These are phyloP conservation scores for Penicillium chermesinum DNA, from an alignment of 495 filamentous ascomycete genomes.

Conservation along the genomic window DNA sequence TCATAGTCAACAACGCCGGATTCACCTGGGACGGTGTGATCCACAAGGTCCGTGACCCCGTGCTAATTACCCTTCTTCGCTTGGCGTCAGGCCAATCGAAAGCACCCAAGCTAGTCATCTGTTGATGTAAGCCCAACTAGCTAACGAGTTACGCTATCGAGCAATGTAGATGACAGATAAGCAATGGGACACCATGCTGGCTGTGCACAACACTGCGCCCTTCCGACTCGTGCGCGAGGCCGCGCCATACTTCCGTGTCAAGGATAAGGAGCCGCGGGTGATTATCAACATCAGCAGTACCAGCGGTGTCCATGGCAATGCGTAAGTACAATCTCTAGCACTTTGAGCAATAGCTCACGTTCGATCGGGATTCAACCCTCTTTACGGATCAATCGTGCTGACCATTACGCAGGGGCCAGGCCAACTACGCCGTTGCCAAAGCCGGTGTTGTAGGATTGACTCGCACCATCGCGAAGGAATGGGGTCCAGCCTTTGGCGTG, in stretches of 20 bases:
- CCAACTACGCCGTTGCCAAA: slow-evolving; percentile 81
- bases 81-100: not conserved
- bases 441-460: slow-evolving; percentile 73
- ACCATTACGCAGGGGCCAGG: slow-evolving; percentile 53
- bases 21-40: slow-evolving; percentile 90
- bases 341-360: not conserved
- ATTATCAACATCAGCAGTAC: slow-evolving; percentile 81
- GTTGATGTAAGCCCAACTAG: not conserved
- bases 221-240: slow-evolving; percentile 77
- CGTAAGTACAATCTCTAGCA: slow-evolving; percentile 42
- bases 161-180: slow-evolving; percentile 69
- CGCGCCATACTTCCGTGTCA: slow-evolving; percentile 80
- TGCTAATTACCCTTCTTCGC: not conserved
- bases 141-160: not conserved
- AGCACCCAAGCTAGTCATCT: not conserved
- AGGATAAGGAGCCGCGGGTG: slow-evolving; percentile 69
- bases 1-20: slow-evolving; percentile 84
- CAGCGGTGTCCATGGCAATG: slow-evolving; percentile 75
- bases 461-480: slow-evolving; percentile 88
- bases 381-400: not conserved
- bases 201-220: slow-evolving; percentile 73
- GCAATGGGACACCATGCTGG: slow-evolving; percentile 83
- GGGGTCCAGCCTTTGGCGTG: slow-evolving; percentile 80
- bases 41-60: slow-evolving; percentile 60
- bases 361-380: not conserved